Conservation (phyloP, 805 yeast genomes). For the Brettanomyces custersianus region DNA sequence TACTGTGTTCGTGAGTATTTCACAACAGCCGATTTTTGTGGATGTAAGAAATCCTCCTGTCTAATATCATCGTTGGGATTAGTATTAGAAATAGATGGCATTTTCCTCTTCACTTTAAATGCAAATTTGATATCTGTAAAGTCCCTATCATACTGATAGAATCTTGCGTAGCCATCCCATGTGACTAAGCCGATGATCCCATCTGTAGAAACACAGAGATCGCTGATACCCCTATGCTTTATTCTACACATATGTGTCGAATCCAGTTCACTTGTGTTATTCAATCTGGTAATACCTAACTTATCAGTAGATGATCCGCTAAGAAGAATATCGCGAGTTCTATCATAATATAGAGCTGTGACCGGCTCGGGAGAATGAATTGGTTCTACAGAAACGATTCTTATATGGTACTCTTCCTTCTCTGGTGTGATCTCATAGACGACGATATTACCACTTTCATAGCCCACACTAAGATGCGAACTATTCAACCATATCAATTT, state of each 20-base stretch:
- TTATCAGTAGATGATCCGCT: conserved; percentile 43
- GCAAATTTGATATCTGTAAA: conserved; percentile 10
- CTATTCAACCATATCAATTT: conserved; percentile 32
- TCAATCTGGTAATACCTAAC: neutral
- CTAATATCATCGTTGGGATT: conserved; percentile 6
- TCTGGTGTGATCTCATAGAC: conserved; percentile 18
- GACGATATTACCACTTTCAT: conserved; percentile 55
- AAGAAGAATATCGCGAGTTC: conserved; percentile 19
- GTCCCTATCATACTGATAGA: conserved; percentile 19
- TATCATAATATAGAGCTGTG: conserved; percentile 31
- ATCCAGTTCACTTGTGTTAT: conserved; percentile 1
- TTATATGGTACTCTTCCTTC: conserved; percentile 7
- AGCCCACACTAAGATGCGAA: conserved; percentile 43
- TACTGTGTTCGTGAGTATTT: conserved; percentile 17
- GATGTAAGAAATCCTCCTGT: conserved; percentile 6
- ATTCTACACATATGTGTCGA: conserved; percentile 1
- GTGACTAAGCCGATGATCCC: conserved; percentile 28
- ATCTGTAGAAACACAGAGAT: conserved; percentile 17
- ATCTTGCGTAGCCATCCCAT: conserved; percentile 44
- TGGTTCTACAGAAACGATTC: conserved; percentile 14
- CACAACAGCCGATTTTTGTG: conserved; percentile 15
- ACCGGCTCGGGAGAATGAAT: conserved; percentile 49
- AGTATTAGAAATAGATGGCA: conserved; percentile 18
- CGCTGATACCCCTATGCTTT: conserved; percentile 31
- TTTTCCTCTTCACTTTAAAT: conserved; percentile 17